Conservation (phyloP, 2,329 filamentous ascomycete species). For the Leptographium lundbergii region DNA sequence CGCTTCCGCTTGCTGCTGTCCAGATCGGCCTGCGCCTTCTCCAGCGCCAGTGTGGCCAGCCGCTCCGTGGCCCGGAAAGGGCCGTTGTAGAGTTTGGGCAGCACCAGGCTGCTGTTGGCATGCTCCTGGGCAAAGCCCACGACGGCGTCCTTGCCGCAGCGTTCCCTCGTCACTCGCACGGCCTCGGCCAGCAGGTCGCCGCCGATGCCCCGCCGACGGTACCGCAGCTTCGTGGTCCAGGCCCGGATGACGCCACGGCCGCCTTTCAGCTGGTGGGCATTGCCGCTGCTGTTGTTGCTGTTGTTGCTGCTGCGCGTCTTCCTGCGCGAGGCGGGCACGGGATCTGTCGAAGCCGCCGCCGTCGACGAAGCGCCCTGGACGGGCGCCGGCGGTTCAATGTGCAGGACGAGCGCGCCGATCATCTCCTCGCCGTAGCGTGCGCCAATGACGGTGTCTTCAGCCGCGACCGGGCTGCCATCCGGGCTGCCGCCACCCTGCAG, state of each 20-base stretch:
- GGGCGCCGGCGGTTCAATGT: conserved; percentile 35
- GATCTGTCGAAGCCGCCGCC: not conserved
- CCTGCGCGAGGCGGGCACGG: not conserved
- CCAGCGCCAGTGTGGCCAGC: conserved; percentile 40
- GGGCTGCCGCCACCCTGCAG: conserved; percentile 21
- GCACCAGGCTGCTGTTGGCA: conserved; percentile 55
- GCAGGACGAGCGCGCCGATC: conserved; percentile 58
- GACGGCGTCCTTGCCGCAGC: conserved; percentile 53
- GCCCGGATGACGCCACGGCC: conserved; percentile 63
- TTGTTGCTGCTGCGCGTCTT: conserved; percentile 14
- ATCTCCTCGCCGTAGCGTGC: conserved; percentile 55
- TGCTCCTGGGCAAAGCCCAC: conserved; percentile 66
- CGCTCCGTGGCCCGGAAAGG: conserved; percentile 46
- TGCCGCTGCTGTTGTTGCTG: conserved; percentile 27
- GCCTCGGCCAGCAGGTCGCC: conserved; percentile 60
- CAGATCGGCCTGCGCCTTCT: conserved; percentile 36
- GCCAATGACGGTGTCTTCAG: conserved; percentile 48
- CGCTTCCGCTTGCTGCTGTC: conserved; percentile 34
- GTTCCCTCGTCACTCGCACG: conserved; percentile 52
- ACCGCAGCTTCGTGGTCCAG: conserved; percentile 64
- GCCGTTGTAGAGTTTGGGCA: conserved; percentile 51
- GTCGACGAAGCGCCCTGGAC: conserved; percentile 1
- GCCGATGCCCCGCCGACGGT: conserved; percentile 61
- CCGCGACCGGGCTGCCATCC: conserved; percentile 14
- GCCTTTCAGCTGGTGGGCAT: conserved; percentile 31